Evolutionary conservation across 2,329 filamentous ascomycete species (phyloP).

Genomic region (Trichophyton simii): DNA sequence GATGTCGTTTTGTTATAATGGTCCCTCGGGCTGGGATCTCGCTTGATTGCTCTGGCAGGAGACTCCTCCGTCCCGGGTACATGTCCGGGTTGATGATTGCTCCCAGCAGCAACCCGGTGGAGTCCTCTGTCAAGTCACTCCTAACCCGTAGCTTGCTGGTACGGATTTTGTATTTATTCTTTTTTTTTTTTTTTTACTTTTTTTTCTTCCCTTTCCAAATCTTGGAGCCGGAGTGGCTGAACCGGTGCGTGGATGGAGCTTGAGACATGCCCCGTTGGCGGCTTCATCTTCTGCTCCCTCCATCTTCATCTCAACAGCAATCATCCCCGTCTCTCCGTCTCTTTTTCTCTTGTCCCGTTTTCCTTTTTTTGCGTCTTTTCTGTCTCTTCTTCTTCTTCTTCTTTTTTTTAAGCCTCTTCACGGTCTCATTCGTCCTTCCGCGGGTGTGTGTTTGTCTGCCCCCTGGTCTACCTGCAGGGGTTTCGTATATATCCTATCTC

Average conservation of each 20-base stretch:
- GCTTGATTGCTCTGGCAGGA: neutral
- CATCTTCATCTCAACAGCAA: neutral
- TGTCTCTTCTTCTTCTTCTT: no score
- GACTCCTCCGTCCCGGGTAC: no score
- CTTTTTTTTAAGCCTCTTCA: neutral
- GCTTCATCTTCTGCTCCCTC: neutral
- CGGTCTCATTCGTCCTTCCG: neutral
- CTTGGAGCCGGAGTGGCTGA: slow-evolving; percentile 1
- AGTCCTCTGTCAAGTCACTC: neutral
- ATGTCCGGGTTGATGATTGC: neutral
- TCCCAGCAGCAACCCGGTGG: neutral
- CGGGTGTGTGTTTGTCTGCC: neutral
- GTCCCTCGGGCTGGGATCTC: neutral
- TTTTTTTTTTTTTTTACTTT: neutral
- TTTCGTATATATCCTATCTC: neutral
- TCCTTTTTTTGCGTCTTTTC: no score
- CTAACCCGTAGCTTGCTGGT: neutral
- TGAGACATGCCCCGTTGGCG: neutral
- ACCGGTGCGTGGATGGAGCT: slow-evolving; percentile 1
- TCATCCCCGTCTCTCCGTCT: no score
- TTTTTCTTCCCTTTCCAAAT: neutral
- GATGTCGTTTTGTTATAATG: neutral
- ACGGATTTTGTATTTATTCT: neutral
- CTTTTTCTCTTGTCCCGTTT: no score
- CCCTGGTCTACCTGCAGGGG: neutral